Percentiles rank a stretch among this genome's conserved stretches.
phyloP scores from a whole-genome alignment of 176 grass and related monocot genomes.

The Stipa capillata region DNA sequence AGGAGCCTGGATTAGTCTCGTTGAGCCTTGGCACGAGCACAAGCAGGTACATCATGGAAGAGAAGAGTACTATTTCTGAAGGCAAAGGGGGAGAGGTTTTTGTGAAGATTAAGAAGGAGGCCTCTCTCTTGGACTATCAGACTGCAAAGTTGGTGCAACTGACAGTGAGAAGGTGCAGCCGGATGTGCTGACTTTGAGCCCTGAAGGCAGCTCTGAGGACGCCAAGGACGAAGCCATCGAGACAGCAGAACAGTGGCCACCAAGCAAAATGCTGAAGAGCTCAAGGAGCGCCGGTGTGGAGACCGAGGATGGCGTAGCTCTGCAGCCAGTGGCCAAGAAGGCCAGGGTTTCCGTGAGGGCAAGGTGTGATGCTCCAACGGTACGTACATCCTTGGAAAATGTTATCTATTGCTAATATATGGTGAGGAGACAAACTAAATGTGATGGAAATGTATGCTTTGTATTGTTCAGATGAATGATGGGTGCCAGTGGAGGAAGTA shows the following conservation, averaged over 20 bases:
- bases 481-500: slow-evolving; percentile 95
- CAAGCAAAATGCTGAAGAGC: slow-evolving; percentile 42
- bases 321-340: slow-evolving; percentile 54
- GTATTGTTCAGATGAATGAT: slow-evolving; percentile 59
- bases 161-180: slow-evolving; percentile 6
- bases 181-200: slow-evolving; percentile 39
- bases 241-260: slow-evolving; percentile 29
- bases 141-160: slow-evolving; percentile 23
- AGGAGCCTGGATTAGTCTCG: slow-evolving; percentile 40
- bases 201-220: slow-evolving; percentile 47
- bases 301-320: slow-evolving; percentile 29
- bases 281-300: not conserved
- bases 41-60: slow-evolving; percentile 32
- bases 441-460: not conserved
- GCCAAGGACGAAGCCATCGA: slow-evolving; percentile 8
- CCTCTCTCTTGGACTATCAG: slow-evolving; percentile 45
- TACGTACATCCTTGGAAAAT: slow-evolving; percentile 7
- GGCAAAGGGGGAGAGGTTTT: slow-evolving; percentile 10
- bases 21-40: slow-evolving; percentile 46
- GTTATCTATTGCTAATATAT: too few species aligned
- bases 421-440: too few species aligned
- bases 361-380: slow-evolving; percentile 68
- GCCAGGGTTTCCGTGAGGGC: slow-evolving; percentile 70
- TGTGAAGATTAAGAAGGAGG: slow-evolving; percentile 19
- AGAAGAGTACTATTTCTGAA: not conserved